Percentiles rank a stretch among this genome's conserved stretches.
Conservation (phyloP, 768 basidiomycete species). For the Tephrocybe sp. region DNA sequence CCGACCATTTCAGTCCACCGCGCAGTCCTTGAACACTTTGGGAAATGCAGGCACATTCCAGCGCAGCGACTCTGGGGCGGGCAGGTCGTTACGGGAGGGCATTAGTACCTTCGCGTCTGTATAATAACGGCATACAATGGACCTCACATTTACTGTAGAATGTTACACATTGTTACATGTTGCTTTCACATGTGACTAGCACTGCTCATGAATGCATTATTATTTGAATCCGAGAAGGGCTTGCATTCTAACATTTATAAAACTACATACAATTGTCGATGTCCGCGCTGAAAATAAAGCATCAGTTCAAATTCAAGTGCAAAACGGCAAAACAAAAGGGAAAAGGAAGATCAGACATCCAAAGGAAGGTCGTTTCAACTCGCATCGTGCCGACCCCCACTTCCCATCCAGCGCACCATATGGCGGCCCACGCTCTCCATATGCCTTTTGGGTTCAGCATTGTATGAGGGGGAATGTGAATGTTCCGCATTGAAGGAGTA, state of each 20-base stretch:
- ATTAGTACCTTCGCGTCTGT: conserved; percentile 10
- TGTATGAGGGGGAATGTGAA: conserved; percentile 67
- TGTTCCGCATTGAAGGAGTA: conserved; percentile 75
- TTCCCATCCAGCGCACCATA: conserved; percentile 70
- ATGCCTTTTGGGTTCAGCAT: conserved; percentile 70
- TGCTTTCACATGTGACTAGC: too few species aligned
- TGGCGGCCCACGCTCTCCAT: conserved; percentile 64
- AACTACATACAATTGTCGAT: too few species aligned
- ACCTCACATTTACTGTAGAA: too few species aligned
- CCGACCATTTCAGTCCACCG: conserved; percentile 6
- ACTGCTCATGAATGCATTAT: too few species aligned
- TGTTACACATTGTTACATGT: too few species aligned
- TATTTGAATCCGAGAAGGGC: too few species aligned
- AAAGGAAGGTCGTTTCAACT: conserved; percentile 78
- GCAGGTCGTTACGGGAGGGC: conserved; percentile 9
- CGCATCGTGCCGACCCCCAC: conserved; percentile 75
- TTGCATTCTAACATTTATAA: too few species aligned
- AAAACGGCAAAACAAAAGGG: too few species aligned
- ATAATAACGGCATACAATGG: too few species aligned
- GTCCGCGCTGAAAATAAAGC: too few species aligned
- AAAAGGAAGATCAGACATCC: conserved; percentile 82
- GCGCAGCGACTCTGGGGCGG: conserved; percentile 9
- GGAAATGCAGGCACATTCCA: conserved; percentile 31
- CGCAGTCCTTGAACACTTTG: conserved; percentile 9
- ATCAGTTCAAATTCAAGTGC: too few species aligned